Conservation (phyloP, 2,329 filamentous ascomycete genomes). For the Podosphaera xanthii region DNA sequence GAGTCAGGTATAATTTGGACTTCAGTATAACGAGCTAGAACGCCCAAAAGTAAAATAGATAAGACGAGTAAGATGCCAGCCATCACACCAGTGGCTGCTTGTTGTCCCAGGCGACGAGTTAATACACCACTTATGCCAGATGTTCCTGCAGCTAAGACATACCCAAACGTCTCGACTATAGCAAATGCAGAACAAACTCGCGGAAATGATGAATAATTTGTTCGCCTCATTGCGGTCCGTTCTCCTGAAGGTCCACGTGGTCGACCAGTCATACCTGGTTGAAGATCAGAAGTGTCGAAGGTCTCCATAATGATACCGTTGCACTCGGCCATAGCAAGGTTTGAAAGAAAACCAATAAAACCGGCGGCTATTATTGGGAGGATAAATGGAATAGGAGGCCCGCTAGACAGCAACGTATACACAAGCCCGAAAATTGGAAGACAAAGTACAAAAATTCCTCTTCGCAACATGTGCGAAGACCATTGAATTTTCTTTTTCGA, state of each 20-base stretch:
- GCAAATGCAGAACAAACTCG: conserved; percentile 50
- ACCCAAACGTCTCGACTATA: conserved; percentile 44
- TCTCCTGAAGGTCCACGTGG: conserved; percentile 25
- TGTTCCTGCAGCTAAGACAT: conserved; percentile 43
- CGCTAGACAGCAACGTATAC: conserved; percentile 43
- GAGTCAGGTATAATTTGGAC: conserved; percentile 47
- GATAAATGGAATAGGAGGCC: conserved; percentile 34
- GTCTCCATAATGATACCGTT: conserved; percentile 60
- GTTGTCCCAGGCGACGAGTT: conserved; percentile 41
- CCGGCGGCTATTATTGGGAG: conserved; percentile 43
- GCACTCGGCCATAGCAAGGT: conserved; percentile 53
- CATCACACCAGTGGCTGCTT: conserved; percentile 43
- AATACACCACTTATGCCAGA: conserved; percentile 46
- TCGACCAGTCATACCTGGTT: conserved; percentile 42
- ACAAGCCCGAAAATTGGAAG: conserved; percentile 43
- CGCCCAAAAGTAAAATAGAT: conserved; percentile 36
- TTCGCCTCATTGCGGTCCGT: conserved; percentile 24
- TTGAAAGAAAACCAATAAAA: conserved; percentile 45
- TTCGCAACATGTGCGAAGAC: conserved; percentile 50
- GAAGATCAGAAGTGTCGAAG: conserved; percentile 60
- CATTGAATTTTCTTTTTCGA: conserved; percentile 34
- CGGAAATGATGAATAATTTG: conserved; percentile 56
- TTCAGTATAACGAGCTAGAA: conserved; percentile 40
- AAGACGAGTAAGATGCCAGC: conserved; percentile 42
- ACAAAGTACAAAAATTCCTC: conserved; percentile 40